Percentiles rank a stretch among this genome's conserved stretches.
Conservation (phyloP, 805 yeast genomes). For the Candida nanaspora region DNA sequence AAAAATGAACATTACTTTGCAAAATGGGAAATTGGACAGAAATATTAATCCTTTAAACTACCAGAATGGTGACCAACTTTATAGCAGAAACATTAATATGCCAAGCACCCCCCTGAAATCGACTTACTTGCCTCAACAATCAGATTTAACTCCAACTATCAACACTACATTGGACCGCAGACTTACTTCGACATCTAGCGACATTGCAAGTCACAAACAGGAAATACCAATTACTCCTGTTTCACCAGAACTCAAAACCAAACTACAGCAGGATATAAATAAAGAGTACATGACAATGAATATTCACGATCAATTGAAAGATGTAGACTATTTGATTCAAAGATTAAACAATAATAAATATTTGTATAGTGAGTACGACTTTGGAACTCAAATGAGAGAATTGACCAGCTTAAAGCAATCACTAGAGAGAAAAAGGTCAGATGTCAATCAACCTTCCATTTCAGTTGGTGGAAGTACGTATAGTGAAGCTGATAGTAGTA, state of each 20-base stretch:
- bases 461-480: no score
- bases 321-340: not conserved
- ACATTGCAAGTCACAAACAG: no score
- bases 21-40: no score
- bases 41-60: not conserved
- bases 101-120: not conserved
- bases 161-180: no score
- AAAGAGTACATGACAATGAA: not conserved
- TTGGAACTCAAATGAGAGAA: not conserved
- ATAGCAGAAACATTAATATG: not conserved
- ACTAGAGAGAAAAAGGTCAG: no score
- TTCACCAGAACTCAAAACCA: not conserved
- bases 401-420: no score
- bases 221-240: not conserved
- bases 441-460: no score
- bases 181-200: no score
- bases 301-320: not conserved
- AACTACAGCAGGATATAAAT: not conserved
- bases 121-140: no score
- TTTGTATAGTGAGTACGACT: not conserved
- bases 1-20: no score
- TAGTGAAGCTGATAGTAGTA: no score
- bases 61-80: not conserved
- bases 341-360: not conserved
- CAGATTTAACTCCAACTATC: no score